Base-by-base conservation (phyloP, 371 early-diverging fungal genomes). In the Fennellomyces sp. region DNA sequence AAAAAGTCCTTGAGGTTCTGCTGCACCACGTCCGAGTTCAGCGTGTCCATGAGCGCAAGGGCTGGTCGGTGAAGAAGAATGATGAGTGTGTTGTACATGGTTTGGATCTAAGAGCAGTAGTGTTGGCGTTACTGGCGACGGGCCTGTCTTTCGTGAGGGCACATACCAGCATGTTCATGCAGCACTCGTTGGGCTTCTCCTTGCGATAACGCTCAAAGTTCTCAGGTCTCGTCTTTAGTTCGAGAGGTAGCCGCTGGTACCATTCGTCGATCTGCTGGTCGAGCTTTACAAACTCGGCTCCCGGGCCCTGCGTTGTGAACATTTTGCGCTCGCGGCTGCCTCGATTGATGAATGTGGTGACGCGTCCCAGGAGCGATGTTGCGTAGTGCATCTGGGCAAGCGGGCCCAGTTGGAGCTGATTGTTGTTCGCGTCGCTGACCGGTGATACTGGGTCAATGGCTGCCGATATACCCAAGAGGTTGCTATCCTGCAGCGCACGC, bases 61-160 rank as follows among this genome's bases (percentile, higher is more conserved):
- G 78, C 69, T 8, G 81, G 77, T 12, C 86, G 78, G 53, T 86
- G 84, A 11, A 86, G 61, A 28, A 86, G 58, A 0, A 82, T 79
- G 7, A 75, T 75, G 1, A 79, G 45, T 5, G 82, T 77, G 52
- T 83, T 75, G 54, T 81, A 70, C n/a, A 82, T 39, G 28, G 79
- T 64, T 65, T 83, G 84, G 36, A 61, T 51, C 61, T 61, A 54
- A n/a, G n/a, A n/a, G n/a, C n/a, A n/a, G n/a, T n/a, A n/a, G n/a
- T n/a, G n/a, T n/a, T n/a, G n/a, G n/a, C n/a, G n/a, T n/a, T n/a
- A n/a, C 26, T 21, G 25, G 17, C n/a, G 5, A 21, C 23, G 19
- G 26, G 7, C 27, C 27, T 41, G 36, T 25, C 13, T 42, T 4
- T 26, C 29, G 15, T 41, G n/a, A n/a, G n/a, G n/a, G n/a, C n/a